phyloP scores from a whole-genome alignment of 805 yeast genomes.

The Hanseniaspora vineae region DNA sequence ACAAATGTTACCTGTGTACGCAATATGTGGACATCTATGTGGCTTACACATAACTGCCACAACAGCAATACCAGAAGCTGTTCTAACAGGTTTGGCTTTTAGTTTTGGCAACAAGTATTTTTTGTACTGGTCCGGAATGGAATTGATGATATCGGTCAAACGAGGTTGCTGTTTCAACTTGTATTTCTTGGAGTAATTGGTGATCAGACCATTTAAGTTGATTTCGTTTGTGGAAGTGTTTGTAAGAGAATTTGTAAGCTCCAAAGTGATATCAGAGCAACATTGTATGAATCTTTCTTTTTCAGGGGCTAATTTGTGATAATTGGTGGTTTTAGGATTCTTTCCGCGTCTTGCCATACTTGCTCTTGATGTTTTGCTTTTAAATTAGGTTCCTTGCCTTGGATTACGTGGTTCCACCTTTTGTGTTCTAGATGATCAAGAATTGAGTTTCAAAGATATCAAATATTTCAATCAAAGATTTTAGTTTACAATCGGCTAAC shows the following conservation, averaged over 20 bases:
- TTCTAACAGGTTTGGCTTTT: conserved; percentile 97
- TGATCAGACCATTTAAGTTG: conserved; percentile 82
- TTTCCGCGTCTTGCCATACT: conserved; percentile 25
- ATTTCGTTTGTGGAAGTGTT: conserved; percentile 52
- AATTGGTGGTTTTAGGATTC: conserved; percentile 30
- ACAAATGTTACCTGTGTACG: conserved; percentile 96
- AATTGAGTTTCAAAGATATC: background rate
- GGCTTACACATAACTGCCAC: conserved; percentile 99
- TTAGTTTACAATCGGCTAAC: background rate
- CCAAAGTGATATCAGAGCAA: conserved; percentile 83
- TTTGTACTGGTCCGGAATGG: conserved; percentile 93
- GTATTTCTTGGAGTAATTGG: conserved; percentile 76
- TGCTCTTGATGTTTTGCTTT: background rate
- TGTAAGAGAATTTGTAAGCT: conserved; percentile 65
- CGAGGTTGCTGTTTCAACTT: conserved; percentile 87
- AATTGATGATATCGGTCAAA: conserved; percentile 83
- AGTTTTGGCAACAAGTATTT: conserved; percentile 83
- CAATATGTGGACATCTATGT: conserved; percentile 97
- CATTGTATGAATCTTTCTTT: conserved; percentile 87
- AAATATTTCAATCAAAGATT: no score
- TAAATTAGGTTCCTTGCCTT: background rate
- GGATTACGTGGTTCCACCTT: no score
- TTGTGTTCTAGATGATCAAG: no score
- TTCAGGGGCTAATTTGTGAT: conserved; percentile 71
- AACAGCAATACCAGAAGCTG: conserved; percentile 97